phyloP scores from a whole-genome alignment of 1,284 basidiomycete genomes.

The Veloboletus limbatus region DNA sequence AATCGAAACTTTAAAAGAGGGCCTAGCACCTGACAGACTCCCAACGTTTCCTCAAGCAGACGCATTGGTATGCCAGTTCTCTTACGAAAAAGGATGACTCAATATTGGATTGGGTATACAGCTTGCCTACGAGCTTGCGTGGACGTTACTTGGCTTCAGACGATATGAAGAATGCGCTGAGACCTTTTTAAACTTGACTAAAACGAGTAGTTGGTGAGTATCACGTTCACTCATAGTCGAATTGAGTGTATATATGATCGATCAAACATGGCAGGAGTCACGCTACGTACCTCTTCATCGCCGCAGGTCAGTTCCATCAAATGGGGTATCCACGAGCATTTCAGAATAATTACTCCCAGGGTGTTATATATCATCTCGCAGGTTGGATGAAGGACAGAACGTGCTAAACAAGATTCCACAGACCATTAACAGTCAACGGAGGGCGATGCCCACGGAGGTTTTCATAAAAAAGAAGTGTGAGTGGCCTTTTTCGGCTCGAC shows the following conservation, averaged over 20 bases:
- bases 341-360: slow-evolving; percentile 36
- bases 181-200: slow-evolving; percentile 59
- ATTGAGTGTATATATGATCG: neutral
- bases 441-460: slow-evolving; percentile 69
- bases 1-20: slow-evolving; percentile 58
- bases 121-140: slow-evolving; percentile 75
- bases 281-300: slow-evolving; percentile 72
- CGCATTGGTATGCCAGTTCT: slow-evolving; percentile 45
- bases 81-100: neutral
- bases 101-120: slow-evolving; percentile 23
- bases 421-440: slow-evolving; percentile 58
- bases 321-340: neutral
- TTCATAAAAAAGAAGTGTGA: slow-evolving; percentile 70
- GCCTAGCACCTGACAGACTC: slow-evolving; percentile 51
- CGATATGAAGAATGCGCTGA: slow-evolving; percentile 66
- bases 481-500: neutral
- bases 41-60: slow-evolving; percentile 67
- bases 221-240: neutral
- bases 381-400: slow-evolving; percentile 52
- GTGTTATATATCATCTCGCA: slow-evolving; percentile 55
- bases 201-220: slow-evolving; percentile 64
- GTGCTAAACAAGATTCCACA: slow-evolving; percentile 62
- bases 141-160: slow-evolving; percentile 65
- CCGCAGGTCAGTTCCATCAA: slow-evolving; percentile 46
- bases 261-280: slow-evolving; percentile 52